Percentiles rank a stretch among this genome's conserved stretches.
phyloP scores from a whole-genome alignment of 257 asterid genomes.

The Petunia axillaris region DNA sequence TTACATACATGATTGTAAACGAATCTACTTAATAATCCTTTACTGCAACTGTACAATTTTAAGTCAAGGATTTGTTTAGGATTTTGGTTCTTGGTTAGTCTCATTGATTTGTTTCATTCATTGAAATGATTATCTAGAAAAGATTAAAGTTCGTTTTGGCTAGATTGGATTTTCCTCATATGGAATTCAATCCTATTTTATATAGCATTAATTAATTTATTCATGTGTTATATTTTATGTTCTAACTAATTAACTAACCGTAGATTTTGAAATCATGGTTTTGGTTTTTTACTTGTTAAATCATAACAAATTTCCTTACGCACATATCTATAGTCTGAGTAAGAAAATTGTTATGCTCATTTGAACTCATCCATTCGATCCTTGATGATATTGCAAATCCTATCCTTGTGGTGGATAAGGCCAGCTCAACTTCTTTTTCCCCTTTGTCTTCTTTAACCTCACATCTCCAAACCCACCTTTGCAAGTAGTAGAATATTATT shows the following conservation, averaged over 20 bases:
- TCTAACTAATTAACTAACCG: too few species aligned
- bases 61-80: neutral
- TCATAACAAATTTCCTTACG: too few species aligned
- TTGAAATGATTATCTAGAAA: neutral
- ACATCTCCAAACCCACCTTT: neutral
- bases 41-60: neutral
- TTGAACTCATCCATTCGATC: too few species aligned
- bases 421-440: neutral
- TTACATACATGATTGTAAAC: neutral
- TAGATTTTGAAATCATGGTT: too few species aligned
- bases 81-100: constrained; percentile 1
- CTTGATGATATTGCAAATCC: neutral
- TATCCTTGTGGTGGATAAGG: neutral
- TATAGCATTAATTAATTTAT: neutral
- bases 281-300: too few species aligned
- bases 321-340: too few species aligned
- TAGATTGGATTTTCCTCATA: neutral
- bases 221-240: neutral
- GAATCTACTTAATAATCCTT: constrained; percentile 1
- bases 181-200: neutral
- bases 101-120: neutral
- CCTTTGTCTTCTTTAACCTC: neutral
- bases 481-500: neutral
- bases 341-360: too few species aligned
- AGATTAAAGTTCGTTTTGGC: neutral